Evolutionary conservation across 2,329 filamentous ascomycete species (phyloP), one percentile per base, ranked within the genome.

Genomic region (Dactylellina drechsleri): DNA sequence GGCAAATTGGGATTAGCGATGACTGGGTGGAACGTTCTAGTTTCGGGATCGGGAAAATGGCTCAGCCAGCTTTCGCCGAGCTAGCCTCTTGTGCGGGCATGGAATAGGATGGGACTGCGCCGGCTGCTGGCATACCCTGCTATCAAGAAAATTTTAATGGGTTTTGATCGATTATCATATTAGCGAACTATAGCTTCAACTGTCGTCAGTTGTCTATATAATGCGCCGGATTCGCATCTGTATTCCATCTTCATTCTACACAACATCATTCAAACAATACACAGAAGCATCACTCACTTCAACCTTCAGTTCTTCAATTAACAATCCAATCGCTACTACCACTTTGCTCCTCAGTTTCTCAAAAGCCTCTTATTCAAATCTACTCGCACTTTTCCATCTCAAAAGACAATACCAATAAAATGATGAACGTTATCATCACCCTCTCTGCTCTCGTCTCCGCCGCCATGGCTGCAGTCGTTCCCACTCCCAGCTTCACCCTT

Each of bases 11-110:
- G 64, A 65, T 53, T 53, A 23, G 52, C 18, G 52, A 61, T 64
- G 61, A 40, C 56, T 40, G 31, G 58, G 49, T 26, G 40, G 66
- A 43, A 52, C 15, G 16, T 26, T 41, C 28, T 54, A 60, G 71
- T 58, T 61, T 75, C 64, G 64, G 71, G 58, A 75, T 75, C 71
- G 64, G 64, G 58, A 74, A 75, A 75, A 64, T 68, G 40, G 20
- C 64, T 68, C 59, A 61, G 47, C n/a, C 60, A 54, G 16, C 31
- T 60, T 58, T 61, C 49, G 50, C 49, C 61, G 28, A 57, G 56
- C 66, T 58, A 54, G 43, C 45, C 58, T 56, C 31, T 6, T 23
- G 18, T 8, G 12, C 40, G n/a, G 13, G 43, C 7, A 47, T 47
- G 40, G 6, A 53, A 68, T 49, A 13, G n/a, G n/a, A 26, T 15